A percentile compares a stretch with the other conserved stretches of the same genome.
phyloP scores from a whole-genome alignment of 306 rosid species.

The Leucaena leucocephala region DNA sequence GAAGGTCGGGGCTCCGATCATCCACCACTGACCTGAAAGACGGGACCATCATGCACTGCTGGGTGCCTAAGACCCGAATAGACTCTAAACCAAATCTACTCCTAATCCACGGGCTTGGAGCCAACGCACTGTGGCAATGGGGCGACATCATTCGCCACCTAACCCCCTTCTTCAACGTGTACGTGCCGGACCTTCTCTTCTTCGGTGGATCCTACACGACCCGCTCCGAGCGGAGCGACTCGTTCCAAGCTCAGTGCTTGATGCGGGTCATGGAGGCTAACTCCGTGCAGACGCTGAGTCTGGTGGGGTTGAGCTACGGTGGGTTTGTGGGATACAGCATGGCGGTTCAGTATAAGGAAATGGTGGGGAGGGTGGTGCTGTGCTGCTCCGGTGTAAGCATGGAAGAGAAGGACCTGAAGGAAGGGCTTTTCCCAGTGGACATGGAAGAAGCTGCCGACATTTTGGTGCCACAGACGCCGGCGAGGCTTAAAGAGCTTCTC shows the following conservation, averaged over 20 bases:
- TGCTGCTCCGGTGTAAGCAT: slow-evolving; percentile 76
- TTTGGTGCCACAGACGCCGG: slow-evolving; percentile 73
- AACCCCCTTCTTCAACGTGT: slow-evolving; percentile 59
- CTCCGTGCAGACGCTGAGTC: slow-evolving; percentile 47
- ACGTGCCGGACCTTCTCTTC: slow-evolving; percentile 86
- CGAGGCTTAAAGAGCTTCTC: slow-evolving; percentile 55
- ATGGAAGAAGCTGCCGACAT: slow-evolving; percentile 68
- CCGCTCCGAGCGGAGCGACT: slow-evolving; percentile 63
- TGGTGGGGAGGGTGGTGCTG: slow-evolving; percentile 79
- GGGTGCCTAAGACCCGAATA: slow-evolving; percentile 64
- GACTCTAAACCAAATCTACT: slow-evolving; percentile 67
- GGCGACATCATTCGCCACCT: slow-evolving; percentile 56
- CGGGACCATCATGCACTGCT: slow-evolving; percentile 76
- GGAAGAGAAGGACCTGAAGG: slow-evolving; percentile 77
- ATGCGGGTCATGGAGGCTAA: slow-evolving; percentile 69
- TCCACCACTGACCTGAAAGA: slow-evolving; percentile 60
- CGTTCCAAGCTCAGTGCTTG: slow-evolving; percentile 81
- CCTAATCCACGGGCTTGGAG: slow-evolving; percentile 79
- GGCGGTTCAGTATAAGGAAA: slow-evolving; percentile 53
- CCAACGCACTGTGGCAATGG: slow-evolving; percentile 92
- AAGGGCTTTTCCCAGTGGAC: slow-evolving; percentile 64
- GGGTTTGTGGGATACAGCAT: slow-evolving; percentile 77
- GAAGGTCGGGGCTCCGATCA: slow-evolving; percentile 68
- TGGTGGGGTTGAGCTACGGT: slow-evolving; percentile 87
- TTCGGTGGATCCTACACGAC: slow-evolving; percentile 73